Evolutionary conservation across 192 early-diverging fungal species (phyloP).

Genomic region (Backusella australiensis): DNA sequence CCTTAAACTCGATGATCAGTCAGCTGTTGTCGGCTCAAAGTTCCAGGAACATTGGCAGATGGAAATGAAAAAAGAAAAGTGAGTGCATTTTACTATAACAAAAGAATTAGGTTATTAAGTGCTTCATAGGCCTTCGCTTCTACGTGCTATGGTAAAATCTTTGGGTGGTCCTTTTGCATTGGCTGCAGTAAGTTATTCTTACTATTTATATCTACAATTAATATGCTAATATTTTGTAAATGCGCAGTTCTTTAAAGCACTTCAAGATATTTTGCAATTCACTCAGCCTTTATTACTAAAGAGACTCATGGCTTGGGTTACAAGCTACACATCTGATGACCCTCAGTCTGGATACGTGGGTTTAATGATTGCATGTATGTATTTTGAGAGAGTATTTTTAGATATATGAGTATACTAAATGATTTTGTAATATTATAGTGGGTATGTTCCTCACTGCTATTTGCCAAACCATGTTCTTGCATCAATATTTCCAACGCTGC

Average conservation of each 20-base stretch:
- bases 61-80: constrained; percentile 59
- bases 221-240: not conserved
- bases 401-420: not conserved
- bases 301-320: constrained; percentile 66
- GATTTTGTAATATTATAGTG: not conserved
- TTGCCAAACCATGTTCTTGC: constrained; percentile 75
- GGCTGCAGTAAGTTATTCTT: constrained; percentile 48
- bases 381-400: not conserved
- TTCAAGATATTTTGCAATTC: constrained; percentile 76
- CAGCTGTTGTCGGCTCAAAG: constrained; percentile 50
- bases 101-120: not conserved
- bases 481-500: constrained; percentile 89
- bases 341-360: constrained; percentile 73
- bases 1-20: constrained; percentile 56
- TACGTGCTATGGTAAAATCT: constrained; percentile 54
- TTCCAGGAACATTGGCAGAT: constrained; percentile 74
- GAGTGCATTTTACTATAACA: not conserved
- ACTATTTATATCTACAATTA: not conserved
- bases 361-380: constrained; percentile 61
- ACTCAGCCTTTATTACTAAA: constrained; percentile 76
- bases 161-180: constrained; percentile 68
- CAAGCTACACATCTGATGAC: constrained; percentile 51
- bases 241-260: constrained; percentile 64
- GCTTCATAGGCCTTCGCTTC: constrained; percentile 62
- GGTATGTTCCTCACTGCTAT: constrained; percentile 76